Evolutionary conservation across 805 yeast genomes (phyloP).

Genomic region (Kuraishia hungarica): DNA sequence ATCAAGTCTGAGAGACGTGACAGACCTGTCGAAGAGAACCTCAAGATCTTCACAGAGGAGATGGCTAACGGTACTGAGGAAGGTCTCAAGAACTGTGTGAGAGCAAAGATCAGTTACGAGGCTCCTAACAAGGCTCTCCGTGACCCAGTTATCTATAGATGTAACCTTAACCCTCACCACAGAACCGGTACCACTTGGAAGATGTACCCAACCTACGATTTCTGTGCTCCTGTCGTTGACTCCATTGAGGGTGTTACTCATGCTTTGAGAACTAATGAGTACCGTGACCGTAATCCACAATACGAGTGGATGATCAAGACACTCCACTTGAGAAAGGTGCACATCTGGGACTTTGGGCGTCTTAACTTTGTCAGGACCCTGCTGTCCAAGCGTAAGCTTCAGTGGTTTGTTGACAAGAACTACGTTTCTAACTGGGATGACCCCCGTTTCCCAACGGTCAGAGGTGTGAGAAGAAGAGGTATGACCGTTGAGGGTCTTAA

Average conservation of each 20-base stretch:
- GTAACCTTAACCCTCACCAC: constrained; percentile 96
- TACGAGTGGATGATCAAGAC: constrained; percentile 92
- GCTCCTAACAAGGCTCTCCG: constrained; percentile 91
- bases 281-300: constrained; percentile 97
- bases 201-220: constrained; percentile 96
- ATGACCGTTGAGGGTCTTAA: constrained; percentile 98
- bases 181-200: constrained; percentile 93
- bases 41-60: constrained; percentile 76
- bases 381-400: constrained; percentile 93
- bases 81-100: constrained; percentile 85
- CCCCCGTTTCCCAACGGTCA: constrained; percentile 98
- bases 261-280: constrained; percentile 95
- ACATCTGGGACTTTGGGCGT: constrained; percentile 97
- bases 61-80: constrained; percentile 92
- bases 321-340: constrained; percentile 79
- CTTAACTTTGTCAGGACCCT: constrained; percentile 94
- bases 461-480: constrained; percentile 99
- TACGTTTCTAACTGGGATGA: constrained; percentile 95
- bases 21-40: constrained; percentile 86
- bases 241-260: constrained; percentile 96
- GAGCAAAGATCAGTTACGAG: constrained; percentile 93
- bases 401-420: constrained; percentile 95
- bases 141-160: constrained; percentile 97
- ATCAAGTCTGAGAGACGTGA: constrained; percentile 88
- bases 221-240: constrained; percentile 97